Conservation (phyloP, 2,329 filamentous ascomycete species). For the Apiospora pterosperma region DNA sequence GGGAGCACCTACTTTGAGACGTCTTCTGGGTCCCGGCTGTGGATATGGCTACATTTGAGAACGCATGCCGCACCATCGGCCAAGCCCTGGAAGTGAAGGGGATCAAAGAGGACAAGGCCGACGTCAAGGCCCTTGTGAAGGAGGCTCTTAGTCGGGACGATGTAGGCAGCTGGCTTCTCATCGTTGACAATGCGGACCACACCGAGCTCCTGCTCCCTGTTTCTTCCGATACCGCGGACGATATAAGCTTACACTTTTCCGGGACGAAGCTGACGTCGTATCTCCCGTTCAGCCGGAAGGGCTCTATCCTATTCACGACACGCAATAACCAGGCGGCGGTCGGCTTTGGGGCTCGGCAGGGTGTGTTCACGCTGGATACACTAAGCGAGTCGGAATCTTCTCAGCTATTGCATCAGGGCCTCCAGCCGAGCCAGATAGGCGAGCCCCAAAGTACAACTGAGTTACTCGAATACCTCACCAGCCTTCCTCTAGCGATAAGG, state of each 20-base stretch:
- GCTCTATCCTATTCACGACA: neutral
- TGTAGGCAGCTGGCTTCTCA: too few relatives aligned
- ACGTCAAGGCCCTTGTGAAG: too few relatives aligned
- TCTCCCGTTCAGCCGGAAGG: neutral
- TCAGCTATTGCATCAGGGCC: neutral
- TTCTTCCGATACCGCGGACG: too few relatives aligned
- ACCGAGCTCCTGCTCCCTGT: too few relatives aligned
- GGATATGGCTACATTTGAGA: neutral
- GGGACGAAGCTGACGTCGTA: neutral
- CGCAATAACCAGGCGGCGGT: neutral
- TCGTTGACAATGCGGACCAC: too few relatives aligned
- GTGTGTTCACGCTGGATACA: neutral
- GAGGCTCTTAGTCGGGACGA: too few relatives aligned
- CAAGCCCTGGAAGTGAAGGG: too few relatives aligned
- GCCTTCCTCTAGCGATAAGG: neutral
- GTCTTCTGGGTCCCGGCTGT: neutral
- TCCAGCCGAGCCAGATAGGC: neutral
- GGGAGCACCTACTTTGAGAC: neutral
- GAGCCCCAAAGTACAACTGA: too few relatives aligned
- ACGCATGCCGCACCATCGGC: neutral
- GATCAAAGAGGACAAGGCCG: too few relatives aligned
- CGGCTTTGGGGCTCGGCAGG: neutral
- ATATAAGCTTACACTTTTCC: too few relatives aligned
- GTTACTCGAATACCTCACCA: neutral
- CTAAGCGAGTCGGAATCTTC: neutral